phyloP scores from a whole-genome alignment of 164 flowering plant species.

The Nymphaea thermarum region DNA sequence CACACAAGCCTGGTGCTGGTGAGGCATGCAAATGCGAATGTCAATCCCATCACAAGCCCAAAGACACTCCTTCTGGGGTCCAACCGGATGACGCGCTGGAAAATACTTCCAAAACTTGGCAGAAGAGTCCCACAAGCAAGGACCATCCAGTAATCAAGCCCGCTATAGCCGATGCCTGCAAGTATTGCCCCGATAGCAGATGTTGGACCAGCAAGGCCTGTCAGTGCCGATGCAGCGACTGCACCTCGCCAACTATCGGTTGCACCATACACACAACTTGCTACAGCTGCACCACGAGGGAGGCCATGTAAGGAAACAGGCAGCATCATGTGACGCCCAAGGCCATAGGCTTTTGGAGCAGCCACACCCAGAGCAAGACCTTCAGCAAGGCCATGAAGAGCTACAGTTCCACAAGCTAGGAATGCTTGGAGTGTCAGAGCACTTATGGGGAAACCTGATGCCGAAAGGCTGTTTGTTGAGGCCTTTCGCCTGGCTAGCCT shows the following conservation, averaged over 20 bases:
- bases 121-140: constrained; percentile 81
- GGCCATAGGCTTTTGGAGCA: constrained; percentile 93
- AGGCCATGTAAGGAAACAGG: constrained; percentile 89
- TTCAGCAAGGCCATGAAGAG: constrained; percentile 77
- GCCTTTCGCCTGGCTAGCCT: constrained; percentile 35
- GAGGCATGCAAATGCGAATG: constrained; percentile 56
- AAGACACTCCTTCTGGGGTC: constrained; percentile 36
- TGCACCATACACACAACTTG: constrained; percentile 83
- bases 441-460: constrained; percentile 31
- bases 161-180: constrained; percentile 79
- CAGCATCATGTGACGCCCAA: constrained; percentile 86
- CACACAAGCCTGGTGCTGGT: constrained; percentile 72
- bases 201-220: constrained; percentile 69
- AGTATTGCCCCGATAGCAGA: constrained; percentile 88
- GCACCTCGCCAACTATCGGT: constrained; percentile 86
- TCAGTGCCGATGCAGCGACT: constrained; percentile 60
- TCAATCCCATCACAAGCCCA: constrained; percentile 54
- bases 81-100: constrained; percentile 44
- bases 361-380: constrained; percentile 97
- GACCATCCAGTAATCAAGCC: constrained; percentile 79
- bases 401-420: constrained; percentile 63
- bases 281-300: constrained; percentile 98
- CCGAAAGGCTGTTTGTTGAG: constrained; percentile 35
- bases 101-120: constrained; percentile 49
- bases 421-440: constrained; percentile 67